phyloP scores from a whole-genome alignment of 345 rosid genomes.

The Rhodamnia rubescens region DNA sequence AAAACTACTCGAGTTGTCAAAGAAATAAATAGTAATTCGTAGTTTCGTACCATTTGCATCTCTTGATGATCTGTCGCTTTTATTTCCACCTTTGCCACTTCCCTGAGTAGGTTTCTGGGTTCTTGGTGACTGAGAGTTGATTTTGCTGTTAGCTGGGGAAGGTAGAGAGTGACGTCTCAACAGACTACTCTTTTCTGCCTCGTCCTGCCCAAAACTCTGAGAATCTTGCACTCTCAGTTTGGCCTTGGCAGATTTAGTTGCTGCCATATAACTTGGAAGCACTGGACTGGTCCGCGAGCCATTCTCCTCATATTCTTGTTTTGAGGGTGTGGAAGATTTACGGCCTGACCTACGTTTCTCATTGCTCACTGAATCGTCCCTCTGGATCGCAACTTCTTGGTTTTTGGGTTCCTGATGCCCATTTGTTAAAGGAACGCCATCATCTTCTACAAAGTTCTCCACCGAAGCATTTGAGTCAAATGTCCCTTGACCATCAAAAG shows the following conservation, averaged over 20 bases:
- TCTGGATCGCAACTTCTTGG: slow-evolving; percentile 7
- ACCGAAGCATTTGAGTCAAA: slow-evolving; percentile 23
- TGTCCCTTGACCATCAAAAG: slow-evolving; percentile 14
- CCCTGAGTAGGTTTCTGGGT: slow-evolving; percentile 39
- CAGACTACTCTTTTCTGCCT: slow-evolving; percentile 37
- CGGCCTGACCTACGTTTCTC: slow-evolving; percentile 40
- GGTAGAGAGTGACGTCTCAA: slow-evolving; percentile 73
- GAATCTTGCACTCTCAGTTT: slow-evolving; percentile 78
- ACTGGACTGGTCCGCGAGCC: slow-evolving; percentile 48
- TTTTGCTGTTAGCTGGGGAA: slow-evolving; percentile 46
- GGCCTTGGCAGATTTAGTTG: slow-evolving; percentile 88
- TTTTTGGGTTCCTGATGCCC: slow-evolving; percentile 19
- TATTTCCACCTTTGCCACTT: slow-evolving; percentile 48
- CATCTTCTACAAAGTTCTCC: slow-evolving; percentile 27
- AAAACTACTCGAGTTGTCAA: neutral
- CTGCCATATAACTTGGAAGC: slow-evolving; percentile 88
- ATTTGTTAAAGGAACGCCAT: slow-evolving; percentile 28
- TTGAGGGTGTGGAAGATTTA: slow-evolving; percentile 31
- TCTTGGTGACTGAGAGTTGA: slow-evolving; percentile 72
- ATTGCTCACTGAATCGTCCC: slow-evolving; percentile 33
- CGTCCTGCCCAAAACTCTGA: slow-evolving; percentile 50
- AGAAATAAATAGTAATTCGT: neutral
- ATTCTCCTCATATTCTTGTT: slow-evolving; percentile 58
- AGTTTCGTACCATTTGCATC: slow-evolving; percentile 49
- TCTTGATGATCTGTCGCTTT: slow-evolving; percentile 35